These are phyloP conservation scores for Excoecaria cochinchinensis DNA, from an alignment of 345 rosid species.

Conservation along the genomic window DNA sequence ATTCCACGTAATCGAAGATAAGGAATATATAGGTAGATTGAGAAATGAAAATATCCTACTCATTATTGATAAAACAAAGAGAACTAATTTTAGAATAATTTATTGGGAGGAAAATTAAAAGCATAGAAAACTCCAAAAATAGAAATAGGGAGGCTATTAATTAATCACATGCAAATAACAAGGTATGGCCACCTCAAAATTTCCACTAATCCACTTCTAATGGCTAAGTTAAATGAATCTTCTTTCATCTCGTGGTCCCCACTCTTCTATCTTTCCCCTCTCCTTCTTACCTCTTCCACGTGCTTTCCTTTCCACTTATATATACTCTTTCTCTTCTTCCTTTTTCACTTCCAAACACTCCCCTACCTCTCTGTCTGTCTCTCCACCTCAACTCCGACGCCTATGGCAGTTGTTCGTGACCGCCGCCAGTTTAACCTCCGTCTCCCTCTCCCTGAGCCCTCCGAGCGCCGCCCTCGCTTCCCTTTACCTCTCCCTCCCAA, in stretches of 20 bases:
- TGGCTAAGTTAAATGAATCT: conserved; percentile 1
- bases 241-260: not conserved
- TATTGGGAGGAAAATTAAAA: not conserved
- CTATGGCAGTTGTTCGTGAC: conserved; percentile 69
- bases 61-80: not conserved
- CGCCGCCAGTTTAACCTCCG: conserved; percentile 88
- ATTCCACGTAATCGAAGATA: too few species aligned
- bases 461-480: conserved; percentile 53
- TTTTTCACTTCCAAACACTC: not conserved
- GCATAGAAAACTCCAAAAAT: not conserved
- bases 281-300: conserved; percentile 7
- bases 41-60: too few species aligned
- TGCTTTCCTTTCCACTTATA: conserved; percentile 19
- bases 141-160: not conserved
- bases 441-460: conserved; percentile 53
- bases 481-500: conserved; percentile 51
- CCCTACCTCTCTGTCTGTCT: not conserved
- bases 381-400: not conserved
- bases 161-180: not conserved
- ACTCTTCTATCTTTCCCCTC: conserved; percentile 3
- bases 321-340: not conserved
- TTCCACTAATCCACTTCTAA: not conserved
- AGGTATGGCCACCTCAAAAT: not conserved
- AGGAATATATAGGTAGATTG: too few species aligned
- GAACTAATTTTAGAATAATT: too few species aligned